A percentile compares a stretch with the other conserved stretches of the same genome.
phyloP scores from a whole-genome alignment of 2,329 filamentous ascomycete genomes.

The Pseudogymnoascus sp. region DNA sequence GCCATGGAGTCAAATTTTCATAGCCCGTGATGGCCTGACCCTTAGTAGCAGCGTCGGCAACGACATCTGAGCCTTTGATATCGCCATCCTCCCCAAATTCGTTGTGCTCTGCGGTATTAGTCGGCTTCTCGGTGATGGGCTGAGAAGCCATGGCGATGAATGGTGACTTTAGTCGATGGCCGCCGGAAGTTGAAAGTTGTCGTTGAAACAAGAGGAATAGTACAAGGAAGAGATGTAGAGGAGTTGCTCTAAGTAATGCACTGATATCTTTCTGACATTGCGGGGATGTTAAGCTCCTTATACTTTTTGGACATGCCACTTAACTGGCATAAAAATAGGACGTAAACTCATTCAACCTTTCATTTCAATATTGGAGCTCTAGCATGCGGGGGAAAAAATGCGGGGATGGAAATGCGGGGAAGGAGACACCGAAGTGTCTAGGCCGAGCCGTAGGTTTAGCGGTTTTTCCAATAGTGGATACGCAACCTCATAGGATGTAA shows the following conservation, averaged over 20 bases:
- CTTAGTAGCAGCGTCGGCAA: constrained; percentile 19
- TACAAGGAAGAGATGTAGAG: background rate
- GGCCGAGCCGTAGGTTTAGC: too few species aligned
- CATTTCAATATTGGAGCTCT: too few species aligned
- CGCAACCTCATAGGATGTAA: too few species aligned
- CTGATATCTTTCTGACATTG: background rate
- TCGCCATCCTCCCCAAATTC: constrained; percentile 1
- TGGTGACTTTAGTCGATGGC: background rate
- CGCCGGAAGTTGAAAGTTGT: background rate
- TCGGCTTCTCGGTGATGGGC: constrained; percentile 8
- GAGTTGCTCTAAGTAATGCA: background rate
- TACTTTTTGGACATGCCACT: background rate
- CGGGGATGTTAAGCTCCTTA: background rate
- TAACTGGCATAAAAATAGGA: background rate
- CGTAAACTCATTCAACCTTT: background rate
- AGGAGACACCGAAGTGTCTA: too few species aligned
- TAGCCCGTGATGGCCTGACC: constrained; percentile 26
- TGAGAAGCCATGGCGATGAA: constrained; percentile 14
- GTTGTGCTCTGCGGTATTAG: background rate
- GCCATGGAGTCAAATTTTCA: constrained; percentile 24
- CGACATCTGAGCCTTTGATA: constrained; percentile 17
- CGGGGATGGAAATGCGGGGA: too few species aligned
- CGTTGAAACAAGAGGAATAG: background rate
- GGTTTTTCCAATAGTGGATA: too few species aligned
- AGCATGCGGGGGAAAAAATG: too few species aligned